phyloP scores from a whole-genome alignment of 2,329 filamentous ascomycete species.

The Phialophora expanda region DNA sequence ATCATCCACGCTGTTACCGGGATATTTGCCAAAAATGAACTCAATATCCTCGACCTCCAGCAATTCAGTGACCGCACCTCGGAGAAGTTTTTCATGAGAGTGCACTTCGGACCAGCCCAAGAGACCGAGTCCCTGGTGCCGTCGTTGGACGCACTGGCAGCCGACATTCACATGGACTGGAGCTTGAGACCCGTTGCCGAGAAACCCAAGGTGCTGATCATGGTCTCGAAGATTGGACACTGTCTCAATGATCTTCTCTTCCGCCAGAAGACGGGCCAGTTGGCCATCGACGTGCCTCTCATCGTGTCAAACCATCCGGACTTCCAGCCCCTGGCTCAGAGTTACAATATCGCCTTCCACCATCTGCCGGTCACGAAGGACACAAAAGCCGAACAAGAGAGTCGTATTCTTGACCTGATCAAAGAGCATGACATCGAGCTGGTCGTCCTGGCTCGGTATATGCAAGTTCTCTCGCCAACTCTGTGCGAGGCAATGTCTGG shows the following conservation, averaged over 20 bases:
- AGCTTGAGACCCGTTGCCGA: constrained; percentile 70
- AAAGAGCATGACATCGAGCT: constrained; percentile 73
- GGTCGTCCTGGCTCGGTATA: constrained; percentile 81
- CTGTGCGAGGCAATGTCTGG: constrained; percentile 80
- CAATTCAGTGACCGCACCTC: constrained; percentile 79
- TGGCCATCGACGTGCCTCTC: constrained; percentile 75
- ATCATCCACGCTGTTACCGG: constrained; percentile 85
- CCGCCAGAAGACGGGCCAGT: constrained; percentile 74
- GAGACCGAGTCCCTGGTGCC: constrained; percentile 55
- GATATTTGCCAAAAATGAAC: constrained; percentile 71
- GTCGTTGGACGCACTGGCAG: constrained; percentile 66
- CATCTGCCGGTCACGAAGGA: constrained; percentile 80
- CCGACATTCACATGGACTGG: constrained; percentile 71
- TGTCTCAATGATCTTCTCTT: constrained; percentile 84
- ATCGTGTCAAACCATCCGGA: constrained; percentile 85
- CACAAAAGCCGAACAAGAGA: constrained; percentile 76
- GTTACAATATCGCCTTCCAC: constrained; percentile 78
- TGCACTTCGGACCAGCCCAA: constrained; percentile 73
- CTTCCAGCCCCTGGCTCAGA: constrained; percentile 69
- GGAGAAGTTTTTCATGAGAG: constrained; percentile 84
- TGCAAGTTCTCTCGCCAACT: constrained; percentile 79
- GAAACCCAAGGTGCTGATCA: constrained; percentile 79
- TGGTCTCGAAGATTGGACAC: constrained; percentile 89
- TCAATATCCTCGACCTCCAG: constrained; percentile 84
- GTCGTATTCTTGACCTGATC: constrained; percentile 72